Conservation (phyloP, 2,329 filamentous ascomycete genomes). For the Stagonosporopsis tanaceti region DNA sequence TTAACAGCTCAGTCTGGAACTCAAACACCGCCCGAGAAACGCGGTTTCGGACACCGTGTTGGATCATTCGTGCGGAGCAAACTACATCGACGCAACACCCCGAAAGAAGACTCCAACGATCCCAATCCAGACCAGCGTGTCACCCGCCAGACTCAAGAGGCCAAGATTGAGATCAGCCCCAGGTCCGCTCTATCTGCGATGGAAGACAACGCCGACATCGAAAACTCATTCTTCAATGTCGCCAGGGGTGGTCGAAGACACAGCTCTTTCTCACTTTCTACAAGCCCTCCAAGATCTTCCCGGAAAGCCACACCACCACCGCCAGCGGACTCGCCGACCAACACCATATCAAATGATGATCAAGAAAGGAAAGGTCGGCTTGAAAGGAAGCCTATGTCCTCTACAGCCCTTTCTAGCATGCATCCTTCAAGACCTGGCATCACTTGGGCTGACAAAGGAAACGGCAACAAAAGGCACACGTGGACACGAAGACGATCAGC, state of each 20-base stretch:
- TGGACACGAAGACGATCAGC: conserved; percentile 46
- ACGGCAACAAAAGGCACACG: conserved; percentile 29
- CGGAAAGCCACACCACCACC: conserved; percentile 47
- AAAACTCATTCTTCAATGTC: conserved; percentile 30
- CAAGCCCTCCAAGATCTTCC: conserved; percentile 49
- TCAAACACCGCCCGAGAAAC: conserved; percentile 33
- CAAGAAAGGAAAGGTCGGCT: conserved; percentile 21
- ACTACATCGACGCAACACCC: conserved; percentile 35
- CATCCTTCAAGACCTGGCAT: conserved; percentile 36
- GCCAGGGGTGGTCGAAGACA: conserved; percentile 39
- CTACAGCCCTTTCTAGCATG: conserved; percentile 43
- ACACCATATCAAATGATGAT: conserved; percentile 36
- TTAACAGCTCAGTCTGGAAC: conserved; percentile 9
- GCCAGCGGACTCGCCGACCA: conserved; percentile 47
- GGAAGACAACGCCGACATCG: neutral
- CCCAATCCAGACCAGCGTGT: neutral
- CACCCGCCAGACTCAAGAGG: neutral
- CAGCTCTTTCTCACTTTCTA: conserved; percentile 50
- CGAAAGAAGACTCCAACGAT: conserved; percentile 28
- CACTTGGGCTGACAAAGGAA: conserved; percentile 39
- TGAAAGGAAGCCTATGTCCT: conserved; percentile 37
- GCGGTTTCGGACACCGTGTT: conserved; percentile 42
- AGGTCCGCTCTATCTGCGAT: neutral
- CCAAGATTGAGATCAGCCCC: neutral
- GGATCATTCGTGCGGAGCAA: conserved; percentile 46